Base-by-base conservation (phyloP, 78 protist genomes). In the Blattamonas nauphoetae region DNA sequence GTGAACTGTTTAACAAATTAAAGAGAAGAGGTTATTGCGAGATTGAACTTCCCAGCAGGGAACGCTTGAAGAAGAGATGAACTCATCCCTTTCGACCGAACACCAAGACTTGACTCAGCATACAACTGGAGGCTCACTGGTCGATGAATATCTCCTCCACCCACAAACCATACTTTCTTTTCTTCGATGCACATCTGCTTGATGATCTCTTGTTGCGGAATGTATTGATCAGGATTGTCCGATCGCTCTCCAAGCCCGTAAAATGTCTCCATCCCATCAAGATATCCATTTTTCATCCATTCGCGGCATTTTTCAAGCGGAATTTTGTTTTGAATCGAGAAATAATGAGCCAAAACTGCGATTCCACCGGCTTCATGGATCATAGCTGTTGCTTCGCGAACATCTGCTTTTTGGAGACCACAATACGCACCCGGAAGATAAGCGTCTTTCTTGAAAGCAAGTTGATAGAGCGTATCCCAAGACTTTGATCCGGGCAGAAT, bases 281-380 rank as follows among this genome's bases (percentile, higher is more conserved):
- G 6, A 21, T 5, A 5, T 5, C 83, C 83, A 4, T 79, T 11
- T 6, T 6, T 21, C 29, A 79, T 4, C 83, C 6, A 33, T 21
- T 79, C 32, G 29, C 6, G 42, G 41, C 29, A 4, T 11, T 33
- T 36, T 4, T 6, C 83, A 6, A 79, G 45, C 41, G 83, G 41
- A 5, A 79, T 79, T 21, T 79, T 79, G 41, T 21, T 79, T 21
- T n/a, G 6, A 21, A 5, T 36, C 29, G 78, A 29, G 78, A 5
- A 84, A 21, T 6, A 45, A 6, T 84, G 86, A 21, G 86, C 86
- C 77, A 84, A 84, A 21, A 84, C 42, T 4, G 77, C 86, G n/a
- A 46, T 5, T 4, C 86, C 86, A 11, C 86, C 86, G 29, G 86
- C 86, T 5, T 43, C 85, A 11, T 45, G 55, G n/a, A 84, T 84